phyloP scores from a whole-genome alignment of 208 protist genomes.

The Acanthamoeba lenticulata region DNA sequence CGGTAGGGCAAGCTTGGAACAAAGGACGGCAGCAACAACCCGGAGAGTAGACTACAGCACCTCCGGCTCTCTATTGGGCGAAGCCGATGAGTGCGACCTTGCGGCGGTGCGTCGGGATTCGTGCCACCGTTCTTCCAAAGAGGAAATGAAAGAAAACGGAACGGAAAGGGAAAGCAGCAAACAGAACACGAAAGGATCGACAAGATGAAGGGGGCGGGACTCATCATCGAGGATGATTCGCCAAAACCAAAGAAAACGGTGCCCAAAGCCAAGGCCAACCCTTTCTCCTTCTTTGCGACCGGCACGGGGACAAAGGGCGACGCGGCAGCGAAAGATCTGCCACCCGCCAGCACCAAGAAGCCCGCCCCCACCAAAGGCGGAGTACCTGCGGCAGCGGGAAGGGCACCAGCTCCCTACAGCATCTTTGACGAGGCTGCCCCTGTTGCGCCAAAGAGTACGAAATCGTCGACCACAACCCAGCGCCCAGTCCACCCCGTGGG shows the following conservation, averaged over 20 bases:
- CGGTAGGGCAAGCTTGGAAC: too few relatives aligned
- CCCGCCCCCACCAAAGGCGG: too few relatives aligned
- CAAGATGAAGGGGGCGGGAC: neutral
- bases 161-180: neutral
- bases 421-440: slow-evolving; percentile 11
- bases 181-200: neutral
- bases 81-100: too few relatives aligned
- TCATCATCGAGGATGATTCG: slow-evolving; percentile 15
- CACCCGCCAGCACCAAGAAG: too few relatives aligned
- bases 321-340: too few relatives aligned
- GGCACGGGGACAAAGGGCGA: too few relatives aligned
- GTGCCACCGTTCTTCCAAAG: too few relatives aligned
- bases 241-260: neutral
- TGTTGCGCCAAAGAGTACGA: neutral
- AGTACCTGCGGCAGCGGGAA: neutral
- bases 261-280: neutral
- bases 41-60: too few relatives aligned
- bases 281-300: slow-evolving; percentile 30
- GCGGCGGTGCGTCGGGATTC: too few relatives aligned
- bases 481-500: neutral
- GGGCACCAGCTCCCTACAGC: slow-evolving; percentile 7
- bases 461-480: neutral
- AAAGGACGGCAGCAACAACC: too few relatives aligned
- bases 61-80: too few relatives aligned
- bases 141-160: neutral